A percentile compares a stretch with the other conserved stretches of the same genome.
phyloP scores from a whole-genome alignment of 495 filamentous ascomycete species.

The Penicillium silybi region DNA sequence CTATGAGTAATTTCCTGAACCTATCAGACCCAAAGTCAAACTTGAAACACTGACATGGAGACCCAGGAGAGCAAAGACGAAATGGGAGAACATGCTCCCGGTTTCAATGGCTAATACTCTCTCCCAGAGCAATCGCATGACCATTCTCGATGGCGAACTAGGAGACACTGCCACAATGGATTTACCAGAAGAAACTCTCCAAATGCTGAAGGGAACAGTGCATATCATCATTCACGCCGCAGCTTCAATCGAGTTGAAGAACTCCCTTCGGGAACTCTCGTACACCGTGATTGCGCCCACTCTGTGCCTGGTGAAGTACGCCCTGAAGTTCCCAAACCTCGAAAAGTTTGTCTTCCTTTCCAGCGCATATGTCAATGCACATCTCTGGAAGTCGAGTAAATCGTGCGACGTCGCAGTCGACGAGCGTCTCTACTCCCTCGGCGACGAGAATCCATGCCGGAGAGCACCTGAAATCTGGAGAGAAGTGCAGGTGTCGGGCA shows the following conservation, averaged over 20 bases:
- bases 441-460: slow-evolving; percentile 6
- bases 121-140: slow-evolving; percentile 12
- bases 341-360: slow-evolving; percentile 24
- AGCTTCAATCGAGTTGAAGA: slow-evolving; percentile 12
- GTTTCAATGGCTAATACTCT: slow-evolving; percentile 6
- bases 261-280: slow-evolving; percentile 23
- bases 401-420: slow-evolving; percentile 17
- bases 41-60: neutral
- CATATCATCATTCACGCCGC: slow-evolving; percentile 24
- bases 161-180: slow-evolving; percentile 26
- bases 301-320: slow-evolving; percentile 20
- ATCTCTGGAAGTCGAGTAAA: slow-evolving; percentile 19
- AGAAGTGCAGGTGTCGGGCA: slow-evolving; percentile 14
- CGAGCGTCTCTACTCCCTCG: slow-evolving; percentile 18
- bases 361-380: slow-evolving; percentile 20
- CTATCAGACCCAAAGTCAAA: neutral
- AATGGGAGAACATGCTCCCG: slow-evolving; percentile 22
- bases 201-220: slow-evolving; percentile 23
- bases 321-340: slow-evolving; percentile 23
- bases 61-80: slow-evolving; percentile 18
- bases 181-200: slow-evolving; percentile 16
- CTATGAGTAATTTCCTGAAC: slow-evolving; percentile 4
- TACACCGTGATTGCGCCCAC: slow-evolving; percentile 22
- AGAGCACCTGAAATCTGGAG: slow-evolving; percentile 16
- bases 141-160: slow-evolving; percentile 23